Evolutionary conservation across 2,329 filamentous ascomycete genomes (phyloP), one percentile per base, ranked within the genome.

Genomic region (Aschersonia sp.): DNA sequence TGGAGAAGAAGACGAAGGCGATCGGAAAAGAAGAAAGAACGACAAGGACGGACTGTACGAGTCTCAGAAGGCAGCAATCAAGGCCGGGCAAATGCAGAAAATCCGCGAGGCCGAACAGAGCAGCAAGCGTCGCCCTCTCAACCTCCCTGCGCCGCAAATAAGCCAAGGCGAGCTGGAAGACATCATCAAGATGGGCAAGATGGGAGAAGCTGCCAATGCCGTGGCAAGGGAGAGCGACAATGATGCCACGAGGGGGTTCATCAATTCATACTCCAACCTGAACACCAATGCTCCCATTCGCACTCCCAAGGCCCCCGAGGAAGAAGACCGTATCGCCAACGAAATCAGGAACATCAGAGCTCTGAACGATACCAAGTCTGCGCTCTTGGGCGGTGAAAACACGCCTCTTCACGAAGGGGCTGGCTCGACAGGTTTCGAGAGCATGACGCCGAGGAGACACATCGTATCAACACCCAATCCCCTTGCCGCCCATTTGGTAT

Each of bases 101-200:
- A 85, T 98, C 49, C 80, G 92, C 31, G 92, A 98, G 67, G 92
- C 92, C 2, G 92, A 98, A 65, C 91, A 95, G 65, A 94, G 87
- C 68, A 96, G 88, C 71, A 97, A 95, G 68, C 80, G 92, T 50
- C 79, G 88, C 50, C 70, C 83, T 5, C 72, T 98, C n/a, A 80
- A 83, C 44, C 71, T 98, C 30, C 92, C 92, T 6, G 73, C 85
- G 30, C 92, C 92, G 6, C 92, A 98, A 66, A 88, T 98, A 57
- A 83, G 86, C 63, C 92, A 98, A 59, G 77, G 80, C 43, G 92
- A 98, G 66, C 72, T 98, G 50, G 92, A 98, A 60, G 89, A 96
- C 55, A 97, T 98, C 59, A 88, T 98, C 54, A 98, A 98, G 71
- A 94, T 97, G 89, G 91, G 92, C 43, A 85, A 94, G 77, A 79